Percentiles rank a stretch among this genome's conserved stretches.
Evolutionary conservation across 192 early-diverging fungal genomes (phyloP).

Genomic region (Dissophora ornata): DNA sequence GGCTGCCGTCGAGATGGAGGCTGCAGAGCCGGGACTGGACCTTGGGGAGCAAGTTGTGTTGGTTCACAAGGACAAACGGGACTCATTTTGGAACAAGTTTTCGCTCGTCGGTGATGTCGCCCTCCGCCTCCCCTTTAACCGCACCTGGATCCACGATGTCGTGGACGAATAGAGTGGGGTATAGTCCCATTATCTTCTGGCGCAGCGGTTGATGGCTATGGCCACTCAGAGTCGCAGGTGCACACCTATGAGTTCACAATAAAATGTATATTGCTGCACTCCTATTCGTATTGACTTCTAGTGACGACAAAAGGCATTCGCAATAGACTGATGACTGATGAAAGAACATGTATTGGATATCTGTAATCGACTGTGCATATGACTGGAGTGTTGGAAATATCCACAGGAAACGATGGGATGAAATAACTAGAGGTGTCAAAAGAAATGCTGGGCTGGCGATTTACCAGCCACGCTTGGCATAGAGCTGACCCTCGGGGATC

Average conservation of each 20-base stretch:
- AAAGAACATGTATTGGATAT: not conserved
- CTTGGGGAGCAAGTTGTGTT: constrained; percentile 40
- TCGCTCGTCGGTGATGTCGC: constrained; percentile 28
- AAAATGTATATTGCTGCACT: not conserved
- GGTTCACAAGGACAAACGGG: constrained; percentile 8
- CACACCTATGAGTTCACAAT: too few relatives aligned
- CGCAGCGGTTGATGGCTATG: too few relatives aligned
- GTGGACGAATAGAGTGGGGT: constrained; percentile 36
- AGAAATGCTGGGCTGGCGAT: too few relatives aligned
- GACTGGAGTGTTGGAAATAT: not conserved
- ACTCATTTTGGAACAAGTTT: constrained; percentile 33
- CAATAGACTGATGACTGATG: too few relatives aligned
- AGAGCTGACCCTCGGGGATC: constrained; percentile 67
- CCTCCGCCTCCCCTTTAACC: constrained; percentile 31
- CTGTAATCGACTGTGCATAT: not conserved
- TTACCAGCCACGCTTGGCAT: constrained; percentile 74
- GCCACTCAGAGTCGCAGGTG: too few relatives aligned
- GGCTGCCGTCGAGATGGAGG: constrained; percentile 35
- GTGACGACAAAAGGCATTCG: too few relatives aligned
- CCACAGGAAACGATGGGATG: not conserved
- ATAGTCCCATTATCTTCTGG: too few relatives aligned
- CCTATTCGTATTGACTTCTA: too few relatives aligned
- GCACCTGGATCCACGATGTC: constrained; percentile 46
- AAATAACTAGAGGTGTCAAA: too few relatives aligned
- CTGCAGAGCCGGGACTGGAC: constrained; percentile 4